phyloP scores from a whole-genome alignment of 331 rosid genomes.

The Cydonia oblonga region DNA sequence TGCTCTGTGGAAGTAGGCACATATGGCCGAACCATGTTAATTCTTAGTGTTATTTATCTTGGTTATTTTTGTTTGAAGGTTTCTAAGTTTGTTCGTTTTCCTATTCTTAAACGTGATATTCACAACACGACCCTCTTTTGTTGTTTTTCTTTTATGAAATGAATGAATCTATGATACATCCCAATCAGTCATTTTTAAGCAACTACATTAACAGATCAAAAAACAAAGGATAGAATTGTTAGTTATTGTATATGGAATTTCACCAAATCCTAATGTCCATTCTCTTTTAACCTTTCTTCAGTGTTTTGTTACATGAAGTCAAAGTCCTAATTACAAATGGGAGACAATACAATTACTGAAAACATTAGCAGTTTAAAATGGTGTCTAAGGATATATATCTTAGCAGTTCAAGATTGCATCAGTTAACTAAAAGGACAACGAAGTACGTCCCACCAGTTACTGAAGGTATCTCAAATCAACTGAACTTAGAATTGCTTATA shows the following conservation, averaged over 20 bases:
- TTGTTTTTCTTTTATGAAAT: too few species aligned
- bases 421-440: neutral
- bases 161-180: too few species aligned
- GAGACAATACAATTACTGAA: neutral
- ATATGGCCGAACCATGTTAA: too few species aligned
- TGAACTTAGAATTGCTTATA: neutral
- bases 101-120: too few species aligned
- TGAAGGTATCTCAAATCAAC: neutral
- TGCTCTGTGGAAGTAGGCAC: too few species aligned
- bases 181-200: too few species aligned
- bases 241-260: neutral
- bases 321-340: neutral
- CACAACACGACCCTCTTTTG: too few species aligned
- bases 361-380: neutral
- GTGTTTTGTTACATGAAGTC: neutral
- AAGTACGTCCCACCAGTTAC: neutral
- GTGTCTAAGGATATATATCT: neutral
- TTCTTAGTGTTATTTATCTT: too few species aligned
- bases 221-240: neutral
- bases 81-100: too few species aligned
- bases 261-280: neutral
- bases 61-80: too few species aligned
- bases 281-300: neutral
- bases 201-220: neutral
- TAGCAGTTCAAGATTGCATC: neutral